Conservation (phyloP, 306 rosid genomes). For the Gynostemma pentaphyllum region DNA sequence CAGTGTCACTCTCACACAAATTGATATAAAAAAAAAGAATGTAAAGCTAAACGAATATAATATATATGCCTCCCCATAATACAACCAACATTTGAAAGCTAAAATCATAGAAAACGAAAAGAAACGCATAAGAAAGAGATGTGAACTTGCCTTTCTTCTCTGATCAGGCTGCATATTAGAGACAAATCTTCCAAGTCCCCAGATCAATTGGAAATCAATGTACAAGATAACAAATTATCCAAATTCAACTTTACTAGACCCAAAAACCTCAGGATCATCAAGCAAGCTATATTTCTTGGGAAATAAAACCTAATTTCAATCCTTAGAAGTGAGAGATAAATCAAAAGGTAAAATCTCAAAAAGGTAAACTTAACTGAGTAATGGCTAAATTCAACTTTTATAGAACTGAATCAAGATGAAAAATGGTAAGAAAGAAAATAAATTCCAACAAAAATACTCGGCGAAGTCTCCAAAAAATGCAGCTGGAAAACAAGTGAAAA, state of each 20-base stretch:
- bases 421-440: constrained; percentile 3
- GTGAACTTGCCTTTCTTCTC: constrained; percentile 69
- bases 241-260: constrained; percentile 15
- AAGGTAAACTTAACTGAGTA: constrained; percentile 11
- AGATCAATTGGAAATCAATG: constrained; percentile 20
- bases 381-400: constrained; percentile 11
- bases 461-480: constrained; percentile 44
- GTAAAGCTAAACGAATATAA: neutral
- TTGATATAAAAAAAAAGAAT: neutral
- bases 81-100: neutral
- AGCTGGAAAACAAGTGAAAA: constrained; percentile 29
- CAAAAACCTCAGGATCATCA: constrained; percentile 24
- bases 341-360: constrained; percentile 12
- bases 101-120: neutral
- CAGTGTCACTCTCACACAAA: neutral
- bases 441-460: constrained; percentile 10
- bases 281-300: neutral
- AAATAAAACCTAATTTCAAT: constrained; percentile 9
- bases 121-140: neutral
- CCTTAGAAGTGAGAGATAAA: constrained; percentile 11
- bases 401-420: constrained; percentile 12
- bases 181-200: constrained; percentile 31
- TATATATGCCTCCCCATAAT: too few species aligned
- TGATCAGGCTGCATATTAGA: constrained; percentile 74
- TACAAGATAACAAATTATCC: constrained; percentile 25